Percentiles rank a stretch among this genome's conserved stretches.
phyloP scores from a whole-genome alignment of 495 filamentous ascomycete species.

The Xylaria palmicola region DNA sequence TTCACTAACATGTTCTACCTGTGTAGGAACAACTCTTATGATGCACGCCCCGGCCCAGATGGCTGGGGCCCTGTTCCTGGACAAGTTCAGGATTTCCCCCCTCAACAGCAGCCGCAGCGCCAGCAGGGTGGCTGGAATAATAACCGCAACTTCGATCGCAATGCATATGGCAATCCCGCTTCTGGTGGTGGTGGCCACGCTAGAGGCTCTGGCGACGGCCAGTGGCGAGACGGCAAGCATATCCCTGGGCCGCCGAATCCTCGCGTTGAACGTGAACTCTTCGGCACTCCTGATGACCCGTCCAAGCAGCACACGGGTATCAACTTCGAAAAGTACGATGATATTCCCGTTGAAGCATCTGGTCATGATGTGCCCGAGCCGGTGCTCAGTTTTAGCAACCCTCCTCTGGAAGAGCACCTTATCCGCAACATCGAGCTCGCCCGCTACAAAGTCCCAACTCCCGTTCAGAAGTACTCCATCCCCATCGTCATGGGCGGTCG shows the following conservation, averaged over 20 bases:
- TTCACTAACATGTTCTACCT: conserved; percentile 20
- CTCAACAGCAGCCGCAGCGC: conserved; percentile 21
- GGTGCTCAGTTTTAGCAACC: conserved; percentile 84
- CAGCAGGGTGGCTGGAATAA: conserved; percentile 27
- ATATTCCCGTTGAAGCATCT: conserved; percentile 97
- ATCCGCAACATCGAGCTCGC: conserved; percentile 88
- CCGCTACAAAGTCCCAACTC: conserved; percentile 90
- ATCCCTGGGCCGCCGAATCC: conserved; percentile 83
- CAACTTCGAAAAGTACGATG: conserved; percentile 99
- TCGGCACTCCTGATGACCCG: conserved; percentile 89
- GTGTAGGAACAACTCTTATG: conserved; percentile 44
- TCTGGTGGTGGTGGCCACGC: conserved; percentile 56
- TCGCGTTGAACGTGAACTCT: conserved; percentile 91
- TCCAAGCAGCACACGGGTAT: conserved; percentile 94
- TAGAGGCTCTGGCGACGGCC: conserved; percentile 87
- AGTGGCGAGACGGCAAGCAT: conserved; percentile 97
- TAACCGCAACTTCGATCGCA: conserved; percentile 47
- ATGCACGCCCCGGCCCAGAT: conserved; percentile 38
- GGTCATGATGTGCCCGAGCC: conserved; percentile 93
- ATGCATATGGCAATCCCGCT: conserved; percentile 70
- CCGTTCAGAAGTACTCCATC: conserved; percentile 97
- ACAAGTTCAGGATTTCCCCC: conserved; percentile 24
- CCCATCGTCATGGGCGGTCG: conserved; percentile 95
- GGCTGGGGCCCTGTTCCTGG: conserved; percentile 24
- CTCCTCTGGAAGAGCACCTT: conserved; percentile 89